Evolutionary conservation across 2,329 filamentous ascomycete genomes (phyloP).

Genomic region (Penicillium sp.): DNA sequence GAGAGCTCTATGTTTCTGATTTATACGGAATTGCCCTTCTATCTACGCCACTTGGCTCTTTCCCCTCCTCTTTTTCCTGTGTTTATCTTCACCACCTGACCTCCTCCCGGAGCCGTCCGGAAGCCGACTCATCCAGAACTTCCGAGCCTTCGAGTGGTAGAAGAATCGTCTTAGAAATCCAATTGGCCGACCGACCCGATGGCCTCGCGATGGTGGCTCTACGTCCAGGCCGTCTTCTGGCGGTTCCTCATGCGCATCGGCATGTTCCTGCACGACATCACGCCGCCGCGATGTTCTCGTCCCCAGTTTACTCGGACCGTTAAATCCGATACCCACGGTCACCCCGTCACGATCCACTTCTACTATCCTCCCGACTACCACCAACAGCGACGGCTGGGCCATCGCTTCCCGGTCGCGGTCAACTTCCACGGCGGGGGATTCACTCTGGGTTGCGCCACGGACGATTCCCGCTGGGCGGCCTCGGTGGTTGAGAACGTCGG

Average conservation of each 20-base stretch:
- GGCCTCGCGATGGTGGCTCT: slow-evolving; percentile 57
- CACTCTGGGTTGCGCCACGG: slow-evolving; percentile 57
- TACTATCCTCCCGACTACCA: slow-evolving; percentile 54
- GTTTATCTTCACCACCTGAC: background rate
- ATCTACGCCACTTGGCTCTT: background rate
- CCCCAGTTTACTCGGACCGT: slow-evolving; percentile 61
- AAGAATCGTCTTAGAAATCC: background rate
- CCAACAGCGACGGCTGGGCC: slow-evolving; percentile 33
- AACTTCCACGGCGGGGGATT: slow-evolving; percentile 67
- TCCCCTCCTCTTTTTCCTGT: background rate
- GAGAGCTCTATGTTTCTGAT: background rate
- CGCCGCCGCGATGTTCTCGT: slow-evolving; percentile 58
- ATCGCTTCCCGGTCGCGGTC: slow-evolving; percentile 57
- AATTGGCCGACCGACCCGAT: slow-evolving; percentile 12
- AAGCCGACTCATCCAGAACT: background rate
- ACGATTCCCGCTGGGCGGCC: slow-evolving; percentile 61
- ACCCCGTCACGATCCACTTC: slow-evolving; percentile 58
- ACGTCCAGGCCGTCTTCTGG: slow-evolving; percentile 64
- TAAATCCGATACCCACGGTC: slow-evolving; percentile 48
- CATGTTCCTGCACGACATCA: slow-evolving; percentile 65
- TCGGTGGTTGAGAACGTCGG: slow-evolving; percentile 55
- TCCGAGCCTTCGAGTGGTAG: background rate
- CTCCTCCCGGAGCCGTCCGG: background rate
- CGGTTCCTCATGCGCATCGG: slow-evolving; percentile 66
- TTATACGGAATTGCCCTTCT: background rate